Evolutionary conservation across 2,329 filamentous ascomycete species (phyloP).

Genomic region (Calcarisporium arbuscula): DNA sequence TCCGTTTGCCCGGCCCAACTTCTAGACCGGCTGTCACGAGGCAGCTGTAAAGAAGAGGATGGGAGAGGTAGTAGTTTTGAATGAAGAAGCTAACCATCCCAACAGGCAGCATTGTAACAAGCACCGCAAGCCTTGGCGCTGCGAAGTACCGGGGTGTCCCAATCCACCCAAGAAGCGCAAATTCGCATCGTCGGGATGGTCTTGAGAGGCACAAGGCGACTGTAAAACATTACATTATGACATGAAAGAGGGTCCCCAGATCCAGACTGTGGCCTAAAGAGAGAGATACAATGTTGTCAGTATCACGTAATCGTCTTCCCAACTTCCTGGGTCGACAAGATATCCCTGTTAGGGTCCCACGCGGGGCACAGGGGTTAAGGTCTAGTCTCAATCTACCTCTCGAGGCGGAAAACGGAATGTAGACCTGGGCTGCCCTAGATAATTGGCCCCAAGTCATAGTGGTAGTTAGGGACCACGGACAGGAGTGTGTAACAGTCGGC

Average conservation of each 20-base stretch:
- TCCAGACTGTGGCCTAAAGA: no score
- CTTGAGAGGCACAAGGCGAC: conserved; percentile 34
- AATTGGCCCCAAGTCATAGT: no score
- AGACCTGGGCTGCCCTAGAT: no score
- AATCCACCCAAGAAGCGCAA: conserved; percentile 34
- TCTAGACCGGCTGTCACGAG: conserved; percentile 1
- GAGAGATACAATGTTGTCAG: no score
- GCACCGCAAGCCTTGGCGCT: conserved; percentile 35
- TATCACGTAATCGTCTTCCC: no score
- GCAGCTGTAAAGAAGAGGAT: neutral
- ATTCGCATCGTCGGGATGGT: conserved; percentile 35
- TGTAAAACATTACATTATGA: conserved; percentile 29
- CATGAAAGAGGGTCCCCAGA: conserved; percentile 13
- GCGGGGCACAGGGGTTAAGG: no score
- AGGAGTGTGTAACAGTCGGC: no score
- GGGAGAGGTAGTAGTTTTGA: neutral
- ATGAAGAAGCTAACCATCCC: conserved; percentile 7
- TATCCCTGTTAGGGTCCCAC: no score
- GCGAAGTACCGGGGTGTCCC: conserved; percentile 30
- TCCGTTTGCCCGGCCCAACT: neutral
- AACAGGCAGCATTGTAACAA: conserved; percentile 37
- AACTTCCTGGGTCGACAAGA: no score
- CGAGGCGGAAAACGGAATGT: no score
- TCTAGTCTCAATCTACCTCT: no score
- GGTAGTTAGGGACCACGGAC: no score